Evolutionary conservation across 2,329 filamentous ascomycete genomes (phyloP).

Genomic region (Colletotrichum sp.): DNA sequence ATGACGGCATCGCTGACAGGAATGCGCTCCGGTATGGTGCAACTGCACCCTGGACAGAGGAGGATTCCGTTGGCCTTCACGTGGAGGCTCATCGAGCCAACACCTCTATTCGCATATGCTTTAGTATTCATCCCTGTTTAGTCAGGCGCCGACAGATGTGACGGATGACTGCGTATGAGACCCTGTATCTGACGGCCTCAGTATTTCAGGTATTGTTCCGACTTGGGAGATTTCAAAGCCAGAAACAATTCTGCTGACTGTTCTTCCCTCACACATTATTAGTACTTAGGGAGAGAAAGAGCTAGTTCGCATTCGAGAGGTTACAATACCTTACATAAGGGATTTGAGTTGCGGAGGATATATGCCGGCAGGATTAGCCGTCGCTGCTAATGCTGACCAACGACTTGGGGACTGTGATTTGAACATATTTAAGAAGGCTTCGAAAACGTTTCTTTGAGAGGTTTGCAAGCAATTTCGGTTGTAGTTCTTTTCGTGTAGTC

Average conservation of each 20-base stretch:
- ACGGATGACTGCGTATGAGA: not conserved
- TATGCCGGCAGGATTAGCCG: fast-evolving
- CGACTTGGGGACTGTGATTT: not conserved
- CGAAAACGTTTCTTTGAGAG: not conserved
- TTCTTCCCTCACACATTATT: not conserved
- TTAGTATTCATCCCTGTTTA: not conserved
- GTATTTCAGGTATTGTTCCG: fast-evolving
- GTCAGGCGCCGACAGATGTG: fast-evolving
- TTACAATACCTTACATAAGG: no score
- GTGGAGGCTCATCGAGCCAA: fast-evolving
- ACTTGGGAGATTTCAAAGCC: not conserved
- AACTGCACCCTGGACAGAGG: not conserved
- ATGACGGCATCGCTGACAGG: no score
- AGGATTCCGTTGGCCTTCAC: fast-evolving
- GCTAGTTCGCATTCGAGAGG: fast-evolving
- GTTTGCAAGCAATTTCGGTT: not conserved
- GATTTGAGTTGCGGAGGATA: no score
- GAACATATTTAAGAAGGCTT: not conserved
- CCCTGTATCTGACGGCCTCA: not conserved
- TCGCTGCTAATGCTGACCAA: fast-evolving
- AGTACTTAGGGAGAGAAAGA: fast-evolving
- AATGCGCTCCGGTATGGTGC: not conserved
- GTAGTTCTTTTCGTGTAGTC: not conserved
- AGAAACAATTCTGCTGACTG: fast-evolving
- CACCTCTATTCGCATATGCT: fast-evolving